Evolutionary conservation across 1,139 yeast species (phyloP).

Genomic region (Nakaseomyces nivariensis): DNA sequence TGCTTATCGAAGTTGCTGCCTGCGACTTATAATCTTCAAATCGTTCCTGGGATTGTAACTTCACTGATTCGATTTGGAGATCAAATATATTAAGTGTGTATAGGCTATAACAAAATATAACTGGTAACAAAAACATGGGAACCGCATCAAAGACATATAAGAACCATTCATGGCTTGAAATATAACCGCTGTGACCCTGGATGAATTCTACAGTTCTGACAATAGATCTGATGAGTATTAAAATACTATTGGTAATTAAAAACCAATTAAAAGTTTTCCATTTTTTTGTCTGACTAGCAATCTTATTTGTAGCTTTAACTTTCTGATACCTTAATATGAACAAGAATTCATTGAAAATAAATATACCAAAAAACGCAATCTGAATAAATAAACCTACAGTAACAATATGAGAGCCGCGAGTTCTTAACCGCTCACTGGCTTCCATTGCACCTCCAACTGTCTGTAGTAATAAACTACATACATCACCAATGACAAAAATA

Average conservation of each 20-base stretch:
- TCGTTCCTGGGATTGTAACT: no score
- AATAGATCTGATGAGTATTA: constrained; percentile 35
- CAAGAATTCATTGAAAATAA: constrained; percentile 21
- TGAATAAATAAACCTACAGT: constrained; percentile 33
- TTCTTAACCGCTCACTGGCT: constrained; percentile 14
- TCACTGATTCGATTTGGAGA: no score
- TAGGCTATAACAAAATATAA: no score
- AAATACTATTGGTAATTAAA: constrained; percentile 26
- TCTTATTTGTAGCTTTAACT: not conserved
- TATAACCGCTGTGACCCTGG: constrained; percentile 33
- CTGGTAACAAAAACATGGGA: constrained; percentile 18
- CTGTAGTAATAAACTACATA: constrained; percentile 35
- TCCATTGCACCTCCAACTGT: constrained; percentile 38
- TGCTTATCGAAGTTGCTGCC: no score
- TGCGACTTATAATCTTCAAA: no score
- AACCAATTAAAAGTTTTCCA: constrained; percentile 20
- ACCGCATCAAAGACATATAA: constrained; percentile 33
- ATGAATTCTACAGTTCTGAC: constrained; percentile 35
- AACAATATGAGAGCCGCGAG: constrained; percentile 23
- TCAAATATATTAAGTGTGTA: no score
- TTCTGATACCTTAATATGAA: constrained; percentile 12
- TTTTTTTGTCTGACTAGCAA: no score
- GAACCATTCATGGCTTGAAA: constrained; percentile 32
- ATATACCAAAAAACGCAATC: constrained; percentile 32
- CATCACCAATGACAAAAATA: constrained; percentile 37